Percentiles rank a stretch among this genome's conserved stretches.
Evolutionary conservation across 352 stramenopile genomes (phyloP).

Genomic region (Pythium scleroteichum): DNA sequence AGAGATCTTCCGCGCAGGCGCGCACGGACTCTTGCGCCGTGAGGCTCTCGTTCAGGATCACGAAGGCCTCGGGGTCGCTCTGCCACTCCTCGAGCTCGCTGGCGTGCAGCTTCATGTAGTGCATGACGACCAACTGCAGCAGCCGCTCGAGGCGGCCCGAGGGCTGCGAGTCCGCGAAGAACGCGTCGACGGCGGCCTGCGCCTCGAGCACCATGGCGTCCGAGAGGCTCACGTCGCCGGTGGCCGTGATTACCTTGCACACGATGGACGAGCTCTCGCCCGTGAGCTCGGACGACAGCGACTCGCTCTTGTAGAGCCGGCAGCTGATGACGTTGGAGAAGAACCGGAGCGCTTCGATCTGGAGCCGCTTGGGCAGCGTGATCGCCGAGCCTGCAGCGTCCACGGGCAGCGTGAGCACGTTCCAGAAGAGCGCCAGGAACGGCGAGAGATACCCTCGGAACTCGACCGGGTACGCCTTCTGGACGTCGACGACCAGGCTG

Average conservation of each 20-base stretch:
- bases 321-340: constrained; percentile 83
- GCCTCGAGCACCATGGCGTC: constrained; percentile 81
- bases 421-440: constrained; percentile 73
- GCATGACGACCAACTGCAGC: constrained; percentile 71
- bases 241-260: constrained; percentile 81
- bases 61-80: constrained; percentile 66
- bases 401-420: constrained; percentile 38
- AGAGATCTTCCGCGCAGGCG: constrained; percentile 79
- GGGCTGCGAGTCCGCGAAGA: constrained; percentile 37
- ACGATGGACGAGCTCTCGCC: constrained; percentile 42
- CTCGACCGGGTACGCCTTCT: constrained; percentile 84
- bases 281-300: constrained; percentile 39
- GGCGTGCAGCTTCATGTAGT: constrained; percentile 64
- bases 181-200: constrained; percentile 48
- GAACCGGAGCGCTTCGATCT: constrained; percentile 81
- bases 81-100: constrained; percentile 75
- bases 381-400: not conserved
- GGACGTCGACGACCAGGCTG: constrained; percentile 60
- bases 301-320: constrained; percentile 77
- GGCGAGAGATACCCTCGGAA: constrained; percentile 75
- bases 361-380: constrained; percentile 30
- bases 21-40: constrained; percentile 82
- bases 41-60: constrained; percentile 66
- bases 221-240: constrained; percentile 69
- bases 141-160: constrained; percentile 53